These are phyloP conservation scores for Pichia sp. DNA, from an alignment of 1,139 yeast species.

Conservation along the genomic window DNA sequence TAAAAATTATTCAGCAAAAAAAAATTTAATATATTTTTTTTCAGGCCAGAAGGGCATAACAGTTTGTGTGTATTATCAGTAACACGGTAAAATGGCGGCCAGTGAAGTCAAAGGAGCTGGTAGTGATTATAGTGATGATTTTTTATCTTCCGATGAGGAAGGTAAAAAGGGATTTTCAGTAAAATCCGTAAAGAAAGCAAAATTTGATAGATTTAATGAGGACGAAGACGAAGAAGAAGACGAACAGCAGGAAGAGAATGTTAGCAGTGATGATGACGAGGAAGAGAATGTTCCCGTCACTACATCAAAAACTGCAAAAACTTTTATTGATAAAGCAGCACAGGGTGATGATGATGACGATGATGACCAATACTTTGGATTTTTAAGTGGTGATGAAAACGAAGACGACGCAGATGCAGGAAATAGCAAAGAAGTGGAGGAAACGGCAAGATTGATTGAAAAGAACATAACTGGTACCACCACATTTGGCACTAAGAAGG, in stretches of 20 bases:
- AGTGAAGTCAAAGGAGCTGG: background rate
- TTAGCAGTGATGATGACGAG: background rate
- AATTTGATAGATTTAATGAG: background rate
- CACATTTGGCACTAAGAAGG: constrained; percentile 24
- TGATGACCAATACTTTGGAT: constrained; percentile 11
- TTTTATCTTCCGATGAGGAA: constrained; percentile 8
- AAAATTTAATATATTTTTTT: no score
- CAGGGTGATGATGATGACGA: constrained; percentile 11
- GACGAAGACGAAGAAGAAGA: constrained; percentile 2
- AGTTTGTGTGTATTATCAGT: no score
- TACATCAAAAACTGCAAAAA: constrained; percentile 1
- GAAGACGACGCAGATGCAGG: constrained; percentile 12
- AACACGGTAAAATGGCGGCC: background rate
- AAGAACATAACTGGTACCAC: constrained; percentile 13
- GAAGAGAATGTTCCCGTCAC: constrained; percentile 2
- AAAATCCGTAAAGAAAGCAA: constrained; percentile 1
- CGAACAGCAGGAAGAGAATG: background rate
- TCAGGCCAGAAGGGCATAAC: no score
- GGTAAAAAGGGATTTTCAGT: background rate
- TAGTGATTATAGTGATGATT: constrained; percentile 5
- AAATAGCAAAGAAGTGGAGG: constrained; percentile 2
- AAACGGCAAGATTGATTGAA: constrained; percentile 6
- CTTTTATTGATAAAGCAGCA: constrained; percentile 3
- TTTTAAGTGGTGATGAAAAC: constrained; percentile 8
- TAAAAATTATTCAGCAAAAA: no score